Evolutionary conservation across 495 filamentous ascomycete genomes (phyloP), one percentile per base, ranked within the genome.

Genomic region (Neohortaea acidophila): DNA sequence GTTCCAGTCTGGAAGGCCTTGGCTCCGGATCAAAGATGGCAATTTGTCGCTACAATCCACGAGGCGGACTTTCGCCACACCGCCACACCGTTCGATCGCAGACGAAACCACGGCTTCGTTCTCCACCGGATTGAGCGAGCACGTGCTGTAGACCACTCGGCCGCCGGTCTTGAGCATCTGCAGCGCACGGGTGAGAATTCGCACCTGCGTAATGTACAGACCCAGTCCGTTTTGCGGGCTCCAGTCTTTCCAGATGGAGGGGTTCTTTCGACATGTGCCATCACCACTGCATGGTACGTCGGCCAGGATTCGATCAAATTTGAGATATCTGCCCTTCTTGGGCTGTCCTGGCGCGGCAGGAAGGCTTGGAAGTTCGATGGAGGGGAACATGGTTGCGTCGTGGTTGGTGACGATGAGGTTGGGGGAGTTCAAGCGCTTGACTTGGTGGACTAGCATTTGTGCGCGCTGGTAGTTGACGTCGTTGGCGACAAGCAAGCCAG

Each of bases 341-440:
- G 12, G 34, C 34, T 72, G 66, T 21, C 69, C 70, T 51, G 26
- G 63, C 51, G 33, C 68, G 60, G 29, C 52, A 13, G n/a, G 13
- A 6, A 29, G 19, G 39, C 25, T 63, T 44, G 82, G 71, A 6
- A 94, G 66, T 55, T 79, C 77, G 50, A 94, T 82, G 6, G 84
- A 80, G 2, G 89, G 89, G 59, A 82, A 97, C 69, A 92, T 75
- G 18, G 85, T 94, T 21, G 91, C 89, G 56, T 97, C 91, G 59
- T 97, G 89, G 53, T 97, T 96, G 14, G 83, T 94, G 47, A 97
- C 87, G 43, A 97, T 83, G 51, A 97, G 61, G 54, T 97, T 97
- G 1, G 89, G 89, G 13, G 91, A 96, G 47, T 84, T 92, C 22
- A 97, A 66, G 42, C 89, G 77, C 65, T 97, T 97, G 49, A 93